These are phyloP conservation scores for Arthroderma uncinatum DNA, from an alignment of 2,329 filamentous ascomycete species.

Conservation along the genomic window DNA sequence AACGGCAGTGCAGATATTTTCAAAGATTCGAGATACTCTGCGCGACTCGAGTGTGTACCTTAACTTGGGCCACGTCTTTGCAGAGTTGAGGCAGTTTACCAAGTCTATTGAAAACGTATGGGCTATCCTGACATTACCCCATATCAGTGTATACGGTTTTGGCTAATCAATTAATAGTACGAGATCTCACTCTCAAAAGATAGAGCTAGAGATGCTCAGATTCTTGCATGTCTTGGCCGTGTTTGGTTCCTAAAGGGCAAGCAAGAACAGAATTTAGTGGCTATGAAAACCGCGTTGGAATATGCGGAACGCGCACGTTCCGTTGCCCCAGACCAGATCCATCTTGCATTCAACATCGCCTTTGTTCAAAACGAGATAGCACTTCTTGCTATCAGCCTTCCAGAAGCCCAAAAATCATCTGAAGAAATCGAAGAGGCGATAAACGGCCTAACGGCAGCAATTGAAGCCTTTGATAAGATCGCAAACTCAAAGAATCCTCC, in stretches of 20 bases:
- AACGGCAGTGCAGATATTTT: constrained; percentile 72
- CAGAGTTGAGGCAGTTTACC: constrained; percentile 77
- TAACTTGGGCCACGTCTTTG: constrained; percentile 87
- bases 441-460: constrained; percentile 72
- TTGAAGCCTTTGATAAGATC: constrained; percentile 53
- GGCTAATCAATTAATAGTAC: constrained; percentile 46
- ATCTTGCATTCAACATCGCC: constrained; percentile 95
- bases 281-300: constrained; percentile 53
- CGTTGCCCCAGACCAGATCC: constrained; percentile 68
- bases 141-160: background rate
- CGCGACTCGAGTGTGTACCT: constrained; percentile 80
- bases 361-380: constrained; percentile 95
- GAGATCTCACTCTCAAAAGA: constrained; percentile 74
- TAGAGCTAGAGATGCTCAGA: constrained; percentile 63
- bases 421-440: constrained; percentile 71
- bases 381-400: constrained; percentile 61
- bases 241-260: constrained; percentile 77
- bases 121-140: background rate
- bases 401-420: constrained; percentile 65
- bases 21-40: constrained; percentile 80
- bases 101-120: constrained; percentile 74
- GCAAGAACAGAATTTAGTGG: constrained; percentile 50
- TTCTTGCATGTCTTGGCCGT: constrained; percentile 75
- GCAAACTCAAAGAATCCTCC: constrained; percentile 58
- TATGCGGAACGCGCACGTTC: constrained; percentile 59